A percentile compares a stretch with the other conserved stretches of the same genome.
phyloP scores from a whole-genome alignment of 306 rosid genomes.

The Psophocarpus tetragonolobus region DNA sequence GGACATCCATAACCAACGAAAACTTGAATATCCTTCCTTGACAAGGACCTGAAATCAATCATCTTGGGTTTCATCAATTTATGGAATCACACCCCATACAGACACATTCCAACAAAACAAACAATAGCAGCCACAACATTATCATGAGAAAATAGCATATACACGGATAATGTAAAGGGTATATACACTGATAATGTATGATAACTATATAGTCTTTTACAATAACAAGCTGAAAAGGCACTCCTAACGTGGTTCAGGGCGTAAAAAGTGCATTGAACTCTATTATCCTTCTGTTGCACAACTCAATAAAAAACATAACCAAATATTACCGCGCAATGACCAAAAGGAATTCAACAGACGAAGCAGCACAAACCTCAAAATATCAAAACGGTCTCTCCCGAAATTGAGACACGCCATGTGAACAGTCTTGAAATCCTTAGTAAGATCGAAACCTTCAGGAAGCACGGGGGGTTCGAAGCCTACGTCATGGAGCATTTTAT shows the following conservation, averaged over 20 bases:
- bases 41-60: conserved; percentile 81
- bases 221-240: too few relatives aligned
- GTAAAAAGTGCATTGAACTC: too few relatives aligned
- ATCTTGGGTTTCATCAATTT: conserved; percentile 41
- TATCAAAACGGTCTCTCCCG: conserved; percentile 90
- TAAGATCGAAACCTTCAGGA: conserved; percentile 51
- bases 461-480: conserved; percentile 52
- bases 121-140: neutral
- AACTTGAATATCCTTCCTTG: conserved; percentile 78
- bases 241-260: too few relatives aligned
- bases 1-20: conserved; percentile 98
- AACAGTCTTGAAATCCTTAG: conserved; percentile 71
- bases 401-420: conserved; percentile 78
- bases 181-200: too few relatives aligned
- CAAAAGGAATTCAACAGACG: neutral
- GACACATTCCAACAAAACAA: neutral
- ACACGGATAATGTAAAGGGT: neutral
- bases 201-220: too few relatives aligned
- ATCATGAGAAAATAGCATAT: neutral
- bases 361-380: conserved; percentile 67
- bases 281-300: neutral
- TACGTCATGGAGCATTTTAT: conserved; percentile 59
- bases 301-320: neutral
- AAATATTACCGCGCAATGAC: conserved; percentile 27
- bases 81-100: neutral